Evolutionary conservation across 2,329 filamentous ascomycete species (phyloP).

Genomic region (Talaromyces funiculosus): DNA sequence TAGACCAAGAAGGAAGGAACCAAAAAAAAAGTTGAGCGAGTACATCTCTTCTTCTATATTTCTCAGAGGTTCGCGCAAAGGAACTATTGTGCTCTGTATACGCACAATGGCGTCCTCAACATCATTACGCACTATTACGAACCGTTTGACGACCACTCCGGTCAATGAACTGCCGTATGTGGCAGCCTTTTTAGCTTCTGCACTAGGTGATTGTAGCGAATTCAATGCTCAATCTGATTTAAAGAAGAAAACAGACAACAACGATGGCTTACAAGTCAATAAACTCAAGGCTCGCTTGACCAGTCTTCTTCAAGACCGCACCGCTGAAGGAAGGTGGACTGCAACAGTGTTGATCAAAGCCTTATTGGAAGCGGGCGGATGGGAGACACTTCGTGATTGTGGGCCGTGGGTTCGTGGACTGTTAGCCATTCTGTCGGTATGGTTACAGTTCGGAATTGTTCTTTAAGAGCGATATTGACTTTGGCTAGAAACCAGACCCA

Average conservation of each 20-base stretch:
- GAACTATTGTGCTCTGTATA: neutral
- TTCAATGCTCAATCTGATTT: conserved; percentile 58
- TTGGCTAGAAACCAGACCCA: conserved; percentile 66
- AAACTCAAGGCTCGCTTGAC: conserved; percentile 75
- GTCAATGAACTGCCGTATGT: conserved; percentile 68
- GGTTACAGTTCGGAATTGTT: conserved; percentile 10
- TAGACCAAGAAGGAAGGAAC: conserved; percentile 1
- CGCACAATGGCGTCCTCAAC: conserved; percentile 27
- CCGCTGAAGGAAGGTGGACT: conserved; percentile 66
- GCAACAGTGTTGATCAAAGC: conserved; percentile 76
- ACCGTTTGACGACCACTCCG: conserved; percentile 61
- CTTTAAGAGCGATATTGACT: neutral
- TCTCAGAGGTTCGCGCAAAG: neutral
- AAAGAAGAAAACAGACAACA: conserved; percentile 56
- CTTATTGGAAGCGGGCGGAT: conserved; percentile 73
- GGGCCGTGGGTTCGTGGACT: conserved; percentile 74
- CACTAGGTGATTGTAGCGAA: conserved; percentile 50
- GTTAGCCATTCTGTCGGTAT: conserved; percentile 65
- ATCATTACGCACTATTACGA: conserved; percentile 39
- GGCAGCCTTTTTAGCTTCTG: conserved; percentile 60
- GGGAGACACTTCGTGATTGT: conserved; percentile 69
- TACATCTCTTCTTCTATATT: neutral
- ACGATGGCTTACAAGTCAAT: conserved; percentile 66
- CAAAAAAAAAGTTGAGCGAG: conserved; percentile 8
- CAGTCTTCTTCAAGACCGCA: conserved; percentile 72